Evolutionary conservation across 768 basidiomycete genomes (phyloP), one percentile per base, ranked within the genome.

Genomic region (Trichaptum fuscoviolaceum): DNA sequence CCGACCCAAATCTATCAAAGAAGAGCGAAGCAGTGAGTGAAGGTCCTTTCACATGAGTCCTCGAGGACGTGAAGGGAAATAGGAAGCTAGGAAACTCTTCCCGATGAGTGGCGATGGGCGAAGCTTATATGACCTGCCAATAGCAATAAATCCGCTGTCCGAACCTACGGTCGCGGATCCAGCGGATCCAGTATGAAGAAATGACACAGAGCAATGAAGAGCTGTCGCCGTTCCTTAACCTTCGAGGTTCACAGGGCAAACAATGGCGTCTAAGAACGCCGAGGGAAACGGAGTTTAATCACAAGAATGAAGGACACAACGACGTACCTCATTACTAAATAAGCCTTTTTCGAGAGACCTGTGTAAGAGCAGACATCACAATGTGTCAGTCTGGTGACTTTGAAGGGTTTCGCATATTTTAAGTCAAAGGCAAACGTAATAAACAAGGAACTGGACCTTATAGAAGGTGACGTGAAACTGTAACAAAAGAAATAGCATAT

Each of bases 311-410:
- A n/a, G n/a, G n/a, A 35, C 34, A 2, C 25, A 27, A 58, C 62
- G n/a, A 74, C 84, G 60, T 69, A 90, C 89, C 58, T 88, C 85
- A 71, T 87, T 85, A 65, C 81, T 80, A 70, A 91, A 87, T 5
- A 91, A 71, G n/a, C 89, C 90, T 30, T 81, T 79, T 70, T 88
- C 81, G 63, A 87, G 69, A 9, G 91, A 92, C 89, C 91, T 92
- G 62, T 26, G 64, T 20, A 61, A 36, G 35, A 66, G 58, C 35
- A 15, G 25, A 64, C 25, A 69, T 69, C 63, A 35, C 10, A 7
- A 25, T 30, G 25, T 63, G 35, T 62, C 20, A 67, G n/a, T 23
- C 25, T 18, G 30, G 25, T 66, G 34, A 42, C 25, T 25, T 25
- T n/a, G 23, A 59, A 65, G n/a, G 63, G 15, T 25, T n/a, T 24